Conservation (phyloP, 805 yeast species). For the Nakazawaea holstii region DNA sequence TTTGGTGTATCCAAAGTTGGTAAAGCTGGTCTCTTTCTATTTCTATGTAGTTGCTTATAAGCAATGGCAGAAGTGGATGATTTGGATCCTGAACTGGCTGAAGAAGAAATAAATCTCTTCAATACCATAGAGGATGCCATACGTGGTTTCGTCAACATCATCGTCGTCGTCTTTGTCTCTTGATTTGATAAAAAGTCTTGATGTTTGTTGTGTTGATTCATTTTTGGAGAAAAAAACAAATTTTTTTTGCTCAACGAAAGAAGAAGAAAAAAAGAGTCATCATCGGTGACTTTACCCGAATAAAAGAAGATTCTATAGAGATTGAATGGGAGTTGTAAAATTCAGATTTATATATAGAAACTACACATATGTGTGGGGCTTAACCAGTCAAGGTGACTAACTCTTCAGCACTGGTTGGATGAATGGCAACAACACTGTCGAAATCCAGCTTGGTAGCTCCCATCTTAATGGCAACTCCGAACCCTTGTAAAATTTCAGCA, state of each 20-base stretch:
- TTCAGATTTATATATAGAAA: background rate
- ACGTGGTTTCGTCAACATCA: background rate
- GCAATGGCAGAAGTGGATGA: constrained; percentile 92
- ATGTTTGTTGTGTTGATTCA: background rate
- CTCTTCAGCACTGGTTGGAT: constrained; percentile 98
- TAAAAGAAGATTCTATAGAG: no score
- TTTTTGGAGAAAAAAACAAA: no score
- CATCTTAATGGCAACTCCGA: constrained; percentile 97
- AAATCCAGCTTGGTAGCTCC: constrained; percentile 97
- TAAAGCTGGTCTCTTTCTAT: constrained; percentile 80
- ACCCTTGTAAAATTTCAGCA: constrained; percentile 94
- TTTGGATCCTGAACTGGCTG: constrained; percentile 3
- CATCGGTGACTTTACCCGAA: no score
- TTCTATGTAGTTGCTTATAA: constrained; percentile 85
- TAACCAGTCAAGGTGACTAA: constrained; percentile 63
- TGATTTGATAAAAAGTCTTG: background rate
- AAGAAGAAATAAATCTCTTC: constrained; percentile 6
- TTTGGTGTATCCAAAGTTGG: constrained; percentile 91
- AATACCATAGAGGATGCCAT: background rate
- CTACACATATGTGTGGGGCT: no score
- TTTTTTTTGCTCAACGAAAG: background rate
- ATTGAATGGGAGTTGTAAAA: no score
- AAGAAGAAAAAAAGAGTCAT: no score
- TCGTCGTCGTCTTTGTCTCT: background rate
- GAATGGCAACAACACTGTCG: constrained; percentile 95